Base-by-base conservation (phyloP, 306 rosid genomes). In the Quercus alba region DNA sequence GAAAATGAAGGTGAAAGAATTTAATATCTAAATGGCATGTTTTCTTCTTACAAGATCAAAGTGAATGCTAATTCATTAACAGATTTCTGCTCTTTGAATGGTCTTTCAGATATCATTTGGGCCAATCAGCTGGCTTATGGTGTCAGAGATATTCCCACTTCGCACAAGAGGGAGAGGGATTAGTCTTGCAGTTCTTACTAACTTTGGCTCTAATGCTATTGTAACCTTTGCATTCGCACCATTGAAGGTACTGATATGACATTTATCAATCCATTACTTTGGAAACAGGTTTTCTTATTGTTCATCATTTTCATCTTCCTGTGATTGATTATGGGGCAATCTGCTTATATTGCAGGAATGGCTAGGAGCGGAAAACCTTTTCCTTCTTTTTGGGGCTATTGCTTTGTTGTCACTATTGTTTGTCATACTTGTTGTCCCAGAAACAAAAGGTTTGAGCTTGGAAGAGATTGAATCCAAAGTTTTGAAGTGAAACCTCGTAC, bases 91-190 rank as follows among this genome's bases (percentile, higher is more conserved):
- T 74, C 18, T 64, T 75, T 75, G 38, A 70, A 75, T 85, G 59
- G 18, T 52, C 55, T 87, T 78, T 81, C 97, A 95, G 99, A 91
- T 95, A 85, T 95, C 99, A 68, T 93, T 95, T 84, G 98, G 99
- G 78, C 99, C 98, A 17, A 93, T 95, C 81, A 95, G 99, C 81
- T 95, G 99, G 97, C 97, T 95, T 55, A 91, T 95, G 98, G 99
- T 93, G 78, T 95, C 99, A 1, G 97, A 93, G 86, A 79, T 95
- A 72, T 95, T 95, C 83, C 98, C 99, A 3, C 83, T 93, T 74
- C 97, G 91, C 69, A 91, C 97, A 4, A 93, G 99, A 89, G 99
- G 98, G 77, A 87, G 90, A 59, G 99, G 99, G 81, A 95, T 93
- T 64, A 95, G 99, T 80, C 94, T 95, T 56, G 96, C 99, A 58